Base-by-base conservation (phyloP, 2,329 filamentous ascomycete genomes). In the Fusarium liriodendri region DNA sequence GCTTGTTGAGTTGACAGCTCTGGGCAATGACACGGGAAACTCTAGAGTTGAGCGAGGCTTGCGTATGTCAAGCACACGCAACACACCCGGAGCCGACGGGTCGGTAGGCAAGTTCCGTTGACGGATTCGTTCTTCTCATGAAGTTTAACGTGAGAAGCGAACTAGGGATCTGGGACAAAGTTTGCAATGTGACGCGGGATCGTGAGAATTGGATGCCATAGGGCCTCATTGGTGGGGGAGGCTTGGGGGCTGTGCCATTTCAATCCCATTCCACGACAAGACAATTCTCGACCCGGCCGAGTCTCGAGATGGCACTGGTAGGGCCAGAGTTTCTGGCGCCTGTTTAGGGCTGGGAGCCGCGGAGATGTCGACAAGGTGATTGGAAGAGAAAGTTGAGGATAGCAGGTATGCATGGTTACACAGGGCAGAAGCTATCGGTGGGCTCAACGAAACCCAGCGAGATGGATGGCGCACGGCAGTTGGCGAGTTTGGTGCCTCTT, bases 391-490 rank as follows among this genome's bases (percentile, higher is more conserved):
- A n/a, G 27, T 54, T 54, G 47, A 32, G 47, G 25, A 54, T 20
- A n/a, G 47, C 27, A 54, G 27, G 42, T 27, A 27, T 55, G 33
- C n/a, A 61, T 63, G 58, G 42, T 54, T 66, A n/a, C 67, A 55
- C 32, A 70, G 33, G 32, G 61, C 32, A 37, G 18, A 35, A 33
- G 33, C 40, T 42, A n/a, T 35, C 45, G 6, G 59, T 47, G 42
- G 42, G 32, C 29, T 38, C 40, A n/a, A 47, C 27, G 42, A 13
- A 8, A 47, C 27, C 47, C 47, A 54, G 11, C 11, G 37, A 29
- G 47, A 18, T 32, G 20, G 40, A 64, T 60, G 54, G 68, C 64
- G 58, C 38, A 54, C 71, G 71, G 64, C 67, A 74, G 71, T 74
- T 73, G 57, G 20, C 55, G 13, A 62, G 45, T 42, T 55, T 69